Evolutionary conservation across 1,139 yeast species (phyloP), one percentile per base, ranked within the genome.

Genomic region (Zygosaccharomyces pseudobailii): DNA sequence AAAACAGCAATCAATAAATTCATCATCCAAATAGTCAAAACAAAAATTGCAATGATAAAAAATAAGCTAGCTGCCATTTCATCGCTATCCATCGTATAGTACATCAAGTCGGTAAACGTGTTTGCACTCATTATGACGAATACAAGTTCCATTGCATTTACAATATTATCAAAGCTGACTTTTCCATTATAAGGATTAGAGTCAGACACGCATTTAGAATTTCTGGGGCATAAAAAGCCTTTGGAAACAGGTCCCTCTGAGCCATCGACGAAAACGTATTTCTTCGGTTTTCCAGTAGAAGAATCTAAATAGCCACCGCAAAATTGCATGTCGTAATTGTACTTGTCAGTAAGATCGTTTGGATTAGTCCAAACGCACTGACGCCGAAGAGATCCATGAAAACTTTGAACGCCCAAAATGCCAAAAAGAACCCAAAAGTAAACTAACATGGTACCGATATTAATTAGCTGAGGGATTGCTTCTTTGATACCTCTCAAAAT

Each of bases 351-450:
- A 0, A 82, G 64, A 52, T 87, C 82, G 35, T 69, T 59, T 0
- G 95, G 95, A 58, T 89, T 87, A 6, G 78, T 73, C 95, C 96
- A 92, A 3, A 87, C 90, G 66, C 98, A 92, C 28, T 80, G 88
- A 42, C 98, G 72, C 39, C 89, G 73, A 0, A 89, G 70, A 0
- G 97, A 89, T 0, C 92, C 79, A 59, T 85, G 84, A 70, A 92
- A 92, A 8, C 94, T 80, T 60, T 89, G 96, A 0, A 87, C 89
- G 0, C 97, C 97, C 40, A 89, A 76, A 41, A 92, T 83, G 1
- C 92, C 87, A 62, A 89, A 86, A 28, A 90, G 71, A 1, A 84
- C 61, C 88, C 96, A 87, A 63, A 90, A 90, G 55, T 87, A 88
- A 3, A 80, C 72, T 44, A 90, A 75, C 69, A 90, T 87, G 13